Evolutionary conservation across 306 rosid genomes (phyloP).

Genomic region (Begonia peltatifolia): DNA sequence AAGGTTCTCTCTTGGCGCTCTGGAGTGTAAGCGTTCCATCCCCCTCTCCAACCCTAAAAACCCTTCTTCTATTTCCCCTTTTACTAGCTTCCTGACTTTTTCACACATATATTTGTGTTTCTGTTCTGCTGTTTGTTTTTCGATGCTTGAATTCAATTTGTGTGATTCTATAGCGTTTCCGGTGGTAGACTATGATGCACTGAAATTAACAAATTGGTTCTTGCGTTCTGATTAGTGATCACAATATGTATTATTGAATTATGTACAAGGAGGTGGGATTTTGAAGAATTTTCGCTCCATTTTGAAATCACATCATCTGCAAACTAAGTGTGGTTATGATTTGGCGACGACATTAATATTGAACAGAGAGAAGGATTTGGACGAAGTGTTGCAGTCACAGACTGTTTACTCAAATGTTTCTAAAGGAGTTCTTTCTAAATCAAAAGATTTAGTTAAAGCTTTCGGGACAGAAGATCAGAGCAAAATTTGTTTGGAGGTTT

Average conservation of each 20-base stretch:
- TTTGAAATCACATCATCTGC: no score
- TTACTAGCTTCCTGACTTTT: background rate
- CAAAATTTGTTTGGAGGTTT: constrained; percentile 68
- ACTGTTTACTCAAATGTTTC: constrained; percentile 83
- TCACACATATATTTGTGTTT: background rate
- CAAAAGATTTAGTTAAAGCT: constrained; percentile 64
- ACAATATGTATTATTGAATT: no score
- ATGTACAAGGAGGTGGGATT: no score
- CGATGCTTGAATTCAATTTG: background rate
- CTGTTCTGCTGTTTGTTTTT: background rate
- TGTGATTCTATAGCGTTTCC: no score
- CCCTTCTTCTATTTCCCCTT: background rate
- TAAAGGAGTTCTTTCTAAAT: constrained; percentile 86
- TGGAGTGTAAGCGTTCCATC: constrained; percentile 48
- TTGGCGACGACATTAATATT: no score
- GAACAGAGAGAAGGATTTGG: constrained; percentile 78
- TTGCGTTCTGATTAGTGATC: no score
- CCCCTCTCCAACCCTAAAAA: constrained; percentile 4
- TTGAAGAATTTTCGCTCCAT: no score
- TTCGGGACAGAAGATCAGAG: constrained; percentile 75
- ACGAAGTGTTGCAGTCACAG: constrained; percentile 87
- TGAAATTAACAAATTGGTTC: no score
- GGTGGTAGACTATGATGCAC: no score
- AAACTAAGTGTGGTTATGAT: no score
- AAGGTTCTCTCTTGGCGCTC: constrained; percentile 97